Base-by-base conservation (phyloP, 1,284 basidiomycete species). In the Cryptococcus depauperatus region DNA sequence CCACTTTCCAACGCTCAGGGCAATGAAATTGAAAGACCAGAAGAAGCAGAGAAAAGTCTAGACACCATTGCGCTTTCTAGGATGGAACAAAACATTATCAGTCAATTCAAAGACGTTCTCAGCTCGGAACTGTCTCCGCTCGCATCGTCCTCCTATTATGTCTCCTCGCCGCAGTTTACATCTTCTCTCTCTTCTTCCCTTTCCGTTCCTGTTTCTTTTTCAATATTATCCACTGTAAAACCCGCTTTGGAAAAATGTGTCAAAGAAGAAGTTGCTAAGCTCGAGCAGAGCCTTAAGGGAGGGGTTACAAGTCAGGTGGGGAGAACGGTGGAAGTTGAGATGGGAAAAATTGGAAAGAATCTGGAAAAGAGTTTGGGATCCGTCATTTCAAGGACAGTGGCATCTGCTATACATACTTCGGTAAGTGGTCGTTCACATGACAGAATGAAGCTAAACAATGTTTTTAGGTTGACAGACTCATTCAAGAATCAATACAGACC, bases 361-460 rank as follows among this genome's bases (percentile, higher is more conserved):
- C 43, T 64, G 43, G 54, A 62, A 43, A 43, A 10, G 47, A 22
- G 43, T 46, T 30, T 40, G 66, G 10, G 47, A 2, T 54, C 59
- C 0, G 41, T 48, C 7, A 47, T 66, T 3, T 54, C 57, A 34
- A 52, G 58, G 11, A 53, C 57, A 0, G 46, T 62, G 9, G 43
- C 57, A 2, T 46, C 38, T 11, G 43, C 55, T 2, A 55, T 62
- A 2, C 53, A 58, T 37, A 52, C 54, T 16, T 54, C 56, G 18
- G 51, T 65, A 30, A 42, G 35, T 37, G 7, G 14, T 10, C 35
- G 14, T 18, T 46, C 2, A 32, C 6, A 16, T 37, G 35, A 19
- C 14, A 14, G 21, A 19, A 37, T 37, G 18, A 18, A 21, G 35
- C 2, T 33, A 18, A 18, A 33, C 7, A n/a, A n/a, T n/a, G n/a